phyloP scores from a whole-genome alignment of 2,329 filamentous ascomycete species.

The Pseudofabraea citricarpa region DNA sequence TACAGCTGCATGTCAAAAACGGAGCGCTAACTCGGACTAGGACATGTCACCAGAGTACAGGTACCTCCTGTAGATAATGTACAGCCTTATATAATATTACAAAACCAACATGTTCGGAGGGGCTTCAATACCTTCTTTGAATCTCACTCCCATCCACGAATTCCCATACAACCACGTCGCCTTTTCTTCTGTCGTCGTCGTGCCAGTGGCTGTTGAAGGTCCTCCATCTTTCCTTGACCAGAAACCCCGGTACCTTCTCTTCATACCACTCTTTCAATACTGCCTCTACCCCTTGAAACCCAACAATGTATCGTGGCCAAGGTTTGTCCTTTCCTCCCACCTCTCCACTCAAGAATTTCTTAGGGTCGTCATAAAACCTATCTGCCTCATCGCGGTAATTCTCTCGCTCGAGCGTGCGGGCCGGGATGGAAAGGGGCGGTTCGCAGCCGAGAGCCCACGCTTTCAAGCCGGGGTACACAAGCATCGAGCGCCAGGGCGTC shows the following conservation, averaged over 20 bases:
- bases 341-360: conserved; percentile 44
- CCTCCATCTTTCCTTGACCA: conserved; percentile 45
- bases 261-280: conserved; percentile 39
- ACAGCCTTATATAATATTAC: neutral
- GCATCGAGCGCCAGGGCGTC: conserved; percentile 88
- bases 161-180: conserved; percentile 57
- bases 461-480: conserved; percentile 68
- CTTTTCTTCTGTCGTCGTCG: conserved; percentile 53
- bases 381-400: conserved; percentile 86
- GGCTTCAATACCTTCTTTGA: neutral
- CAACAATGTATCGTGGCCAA: conserved; percentile 54
- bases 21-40: conserved; percentile 14
- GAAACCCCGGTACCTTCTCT: conserved; percentile 37
- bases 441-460: conserved; percentile 89
- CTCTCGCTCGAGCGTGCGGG: conserved; percentile 55
- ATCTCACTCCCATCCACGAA: conserved; percentile 15
- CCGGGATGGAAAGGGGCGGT: conserved; percentile 66
- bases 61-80: conserved; percentile 18
- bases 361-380: conserved; percentile 71
- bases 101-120: neutral
- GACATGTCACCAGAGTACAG: conserved; percentile 29
- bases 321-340: conserved; percentile 26
- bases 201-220: conserved; percentile 58
- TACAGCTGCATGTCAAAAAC: neutral
- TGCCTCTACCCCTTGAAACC: conserved; percentile 53